Conservation (phyloP, 345 rosid species). For the Euclidium syriacum region DNA sequence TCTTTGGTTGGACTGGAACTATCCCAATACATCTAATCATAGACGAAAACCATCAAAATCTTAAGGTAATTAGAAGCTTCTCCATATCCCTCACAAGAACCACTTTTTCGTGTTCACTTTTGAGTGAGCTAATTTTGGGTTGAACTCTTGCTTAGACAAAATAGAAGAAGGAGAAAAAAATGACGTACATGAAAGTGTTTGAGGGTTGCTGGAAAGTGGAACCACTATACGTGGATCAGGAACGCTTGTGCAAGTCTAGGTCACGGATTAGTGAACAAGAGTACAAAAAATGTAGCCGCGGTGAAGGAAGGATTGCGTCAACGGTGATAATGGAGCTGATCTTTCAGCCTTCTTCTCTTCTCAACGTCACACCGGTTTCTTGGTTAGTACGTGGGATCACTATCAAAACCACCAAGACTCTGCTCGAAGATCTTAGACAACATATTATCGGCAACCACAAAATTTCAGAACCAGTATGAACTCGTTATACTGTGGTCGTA, state of each 20-base stretch:
- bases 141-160: too few species aligned
- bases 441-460: too few species aligned
- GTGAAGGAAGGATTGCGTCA: slow-evolving; percentile 65
- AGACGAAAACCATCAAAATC: too few species aligned
- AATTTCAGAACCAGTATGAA: too few species aligned
- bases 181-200: slow-evolving; percentile 58
- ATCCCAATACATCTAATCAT: too few species aligned
- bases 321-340: slow-evolving; percentile 57
- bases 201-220: slow-evolving; percentile 72
- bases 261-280: slow-evolving; percentile 57
- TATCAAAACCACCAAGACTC: slow-evolving; percentile 51
- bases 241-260: slow-evolving; percentile 45
- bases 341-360: slow-evolving; percentile 52
- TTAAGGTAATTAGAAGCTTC: too few species aligned
- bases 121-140: too few species aligned
- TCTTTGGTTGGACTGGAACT: too few species aligned
- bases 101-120: too few species aligned
- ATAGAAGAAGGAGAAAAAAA: slow-evolving; percentile 57
- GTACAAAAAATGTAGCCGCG: slow-evolving; percentile 44
- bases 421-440: slow-evolving; percentile 49
- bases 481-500: too few species aligned
- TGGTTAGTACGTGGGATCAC: slow-evolving; percentile 78
- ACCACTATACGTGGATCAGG: slow-evolving; percentile 56
- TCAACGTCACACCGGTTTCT: slow-evolving; percentile 71
- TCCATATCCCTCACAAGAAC: too few species aligned